Conservation (phyloP, 768 basidiomycete genomes). For the Auriscalpium vulgare region DNA sequence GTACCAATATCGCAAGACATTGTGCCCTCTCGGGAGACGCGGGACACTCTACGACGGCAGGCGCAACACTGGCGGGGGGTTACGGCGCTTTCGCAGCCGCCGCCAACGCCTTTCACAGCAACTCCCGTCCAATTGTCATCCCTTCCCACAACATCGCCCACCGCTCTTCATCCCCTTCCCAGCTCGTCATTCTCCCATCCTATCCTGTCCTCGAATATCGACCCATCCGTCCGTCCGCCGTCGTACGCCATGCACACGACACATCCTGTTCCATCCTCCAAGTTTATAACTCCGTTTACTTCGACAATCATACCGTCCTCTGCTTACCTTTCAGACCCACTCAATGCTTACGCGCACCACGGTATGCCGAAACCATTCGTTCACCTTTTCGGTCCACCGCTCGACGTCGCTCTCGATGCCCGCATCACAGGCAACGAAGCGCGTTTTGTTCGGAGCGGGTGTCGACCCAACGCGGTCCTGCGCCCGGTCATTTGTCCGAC, state of each 20-base stretch:
- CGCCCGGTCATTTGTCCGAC: conserved; percentile 33
- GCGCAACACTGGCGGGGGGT: conserved; percentile 63
- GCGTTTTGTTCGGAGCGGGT: conserved; percentile 56
- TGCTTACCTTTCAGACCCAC: conserved; percentile 66
- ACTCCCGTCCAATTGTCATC: conserved; percentile 28
- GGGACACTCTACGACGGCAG: conserved; percentile 45
- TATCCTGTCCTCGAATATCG: conserved; percentile 28
- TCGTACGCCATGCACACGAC: conserved; percentile 62
- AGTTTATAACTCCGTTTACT: conserved; percentile 55
- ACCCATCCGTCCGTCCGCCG: conserved; percentile 43
- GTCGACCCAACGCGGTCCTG: conserved; percentile 41
- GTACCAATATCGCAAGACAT: conserved; percentile 40
- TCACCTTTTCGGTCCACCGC: conserved; percentile 66
- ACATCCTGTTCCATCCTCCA: conserved; percentile 41
- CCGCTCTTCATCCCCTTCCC: conserved; percentile 25
- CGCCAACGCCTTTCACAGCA: conserved; percentile 23
- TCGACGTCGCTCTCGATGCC: conserved; percentile 74
- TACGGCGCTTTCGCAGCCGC: conserved; percentile 38
- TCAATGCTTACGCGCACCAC: conserved; percentile 79
- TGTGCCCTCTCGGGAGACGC: conserved; percentile 33
- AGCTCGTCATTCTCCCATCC: conserved; percentile 26
- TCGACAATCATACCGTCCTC: conserved; percentile 60
- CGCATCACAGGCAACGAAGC: conserved; percentile 58
- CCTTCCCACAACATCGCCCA: conserved; percentile 18
- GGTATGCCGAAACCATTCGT: conserved; percentile 84